Evolutionary conservation across 2,329 filamentous ascomycete species (phyloP).

Genomic region (Dothiorella sarmentorum): DNA sequence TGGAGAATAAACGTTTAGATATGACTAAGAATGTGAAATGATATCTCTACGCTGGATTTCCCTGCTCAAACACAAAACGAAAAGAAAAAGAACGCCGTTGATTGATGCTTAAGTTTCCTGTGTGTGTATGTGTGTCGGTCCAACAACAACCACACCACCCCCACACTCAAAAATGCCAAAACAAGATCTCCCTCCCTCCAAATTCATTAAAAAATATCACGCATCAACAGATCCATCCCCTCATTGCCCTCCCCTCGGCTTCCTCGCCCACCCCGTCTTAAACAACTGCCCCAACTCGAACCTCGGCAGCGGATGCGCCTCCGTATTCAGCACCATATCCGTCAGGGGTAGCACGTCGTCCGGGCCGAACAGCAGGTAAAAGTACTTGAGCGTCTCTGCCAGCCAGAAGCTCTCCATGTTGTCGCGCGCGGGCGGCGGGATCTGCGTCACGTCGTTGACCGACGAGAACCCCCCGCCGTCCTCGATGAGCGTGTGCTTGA

Average conservation of each 20-base stretch:
- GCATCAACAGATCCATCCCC: too few relatives aligned
- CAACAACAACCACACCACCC: too few relatives aligned
- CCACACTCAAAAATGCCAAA: too few relatives aligned
- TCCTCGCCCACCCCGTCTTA: constrained; percentile 76
- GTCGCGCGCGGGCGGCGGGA: constrained; percentile 70
- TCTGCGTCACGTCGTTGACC: constrained; percentile 66
- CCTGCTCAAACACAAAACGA: background rate
- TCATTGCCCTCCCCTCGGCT: constrained; percentile 50
- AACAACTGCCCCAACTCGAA: constrained; percentile 77
- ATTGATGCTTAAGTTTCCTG: too few relatives aligned
- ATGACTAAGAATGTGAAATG: background rate
- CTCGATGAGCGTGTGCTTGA: constrained; percentile 76
- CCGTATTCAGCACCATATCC: constrained; percentile 89
- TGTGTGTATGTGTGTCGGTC: too few relatives aligned
- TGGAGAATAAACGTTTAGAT: too few relatives aligned
- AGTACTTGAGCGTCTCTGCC: constrained; percentile 95
- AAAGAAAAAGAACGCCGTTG: background rate
- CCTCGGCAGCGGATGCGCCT: constrained; percentile 84
- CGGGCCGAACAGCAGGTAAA: constrained; percentile 90
- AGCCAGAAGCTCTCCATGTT: constrained; percentile 99
- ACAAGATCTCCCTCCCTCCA: too few relatives aligned
- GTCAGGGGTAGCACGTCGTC: constrained; percentile 79
- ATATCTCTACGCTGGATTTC: constrained; percentile 2
- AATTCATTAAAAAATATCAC: too few relatives aligned
- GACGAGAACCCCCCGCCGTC: constrained; percentile 80